phyloP scores from a whole-genome alignment of 805 yeast species.

The Hanseniaspora thailandica region DNA sequence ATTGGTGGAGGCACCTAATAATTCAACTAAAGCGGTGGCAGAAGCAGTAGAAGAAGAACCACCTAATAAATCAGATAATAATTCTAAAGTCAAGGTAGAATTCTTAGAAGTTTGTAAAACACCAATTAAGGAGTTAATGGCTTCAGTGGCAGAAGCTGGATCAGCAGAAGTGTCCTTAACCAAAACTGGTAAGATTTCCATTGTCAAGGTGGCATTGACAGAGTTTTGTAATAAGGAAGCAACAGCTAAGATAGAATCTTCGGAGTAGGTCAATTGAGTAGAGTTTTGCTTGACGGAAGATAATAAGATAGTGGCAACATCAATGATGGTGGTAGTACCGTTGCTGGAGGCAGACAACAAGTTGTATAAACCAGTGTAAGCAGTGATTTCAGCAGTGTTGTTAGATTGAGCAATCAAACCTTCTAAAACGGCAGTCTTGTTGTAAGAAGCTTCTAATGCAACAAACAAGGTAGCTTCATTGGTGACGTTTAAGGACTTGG shows the following conservation, averaged over 20 bases:
- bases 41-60: not conserved
- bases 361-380: constrained; percentile 7
- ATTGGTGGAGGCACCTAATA: constrained; percentile 12
- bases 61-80: constrained; percentile 16
- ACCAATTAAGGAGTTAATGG: constrained; percentile 22
- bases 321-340: constrained; percentile 22
- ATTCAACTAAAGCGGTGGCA: constrained; percentile 8
- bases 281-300: constrained; percentile 20
- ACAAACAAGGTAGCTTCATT: constrained; percentile 10
- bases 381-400: constrained; percentile 15
- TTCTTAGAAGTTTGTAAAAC: constrained; percentile 19
- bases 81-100: constrained; percentile 19
- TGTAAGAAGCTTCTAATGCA: constrained; percentile 15
- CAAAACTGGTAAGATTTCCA: constrained; percentile 19
- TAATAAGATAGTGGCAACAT: constrained; percentile 21
- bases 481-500: constrained; percentile 1
- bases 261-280: constrained; percentile 18
- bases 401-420: constrained; percentile 20
- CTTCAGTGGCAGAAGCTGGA: constrained; percentile 21
- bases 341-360: constrained; percentile 12
- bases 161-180: constrained; percentile 19
- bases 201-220: constrained; percentile 20
- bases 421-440: constrained; percentile 18
- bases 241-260: constrained; percentile 21
- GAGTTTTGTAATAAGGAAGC: constrained; percentile 20